A percentile compares a stretch with the other conserved stretches of the same genome.
Conservation (phyloP, 495 filamentous ascomycete genomes). For the Podospora didyma region DNA sequence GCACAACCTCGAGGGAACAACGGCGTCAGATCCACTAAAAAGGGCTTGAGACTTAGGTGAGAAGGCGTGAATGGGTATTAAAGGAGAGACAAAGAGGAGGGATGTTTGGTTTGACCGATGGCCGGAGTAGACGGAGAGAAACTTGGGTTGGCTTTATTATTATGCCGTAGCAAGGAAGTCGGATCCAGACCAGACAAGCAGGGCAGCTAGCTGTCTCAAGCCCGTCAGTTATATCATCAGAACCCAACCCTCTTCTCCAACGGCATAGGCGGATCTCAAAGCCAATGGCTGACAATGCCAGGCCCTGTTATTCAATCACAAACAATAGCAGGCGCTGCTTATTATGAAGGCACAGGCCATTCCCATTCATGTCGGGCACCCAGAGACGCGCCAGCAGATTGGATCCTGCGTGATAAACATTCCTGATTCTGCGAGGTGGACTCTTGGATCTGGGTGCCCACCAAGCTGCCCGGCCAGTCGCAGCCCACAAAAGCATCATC, state of each 20-base stretch:
- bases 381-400: not conserved
- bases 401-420: not conserved
- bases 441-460: not conserved
- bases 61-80: too few relatives aligned
- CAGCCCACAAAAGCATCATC: not conserved
- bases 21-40: too few relatives aligned
- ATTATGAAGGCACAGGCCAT: not conserved
- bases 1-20: not conserved
- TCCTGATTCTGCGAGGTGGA: not conserved
- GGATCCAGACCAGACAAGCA: constrained; percentile 3
- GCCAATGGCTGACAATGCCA: constrained; percentile 13
- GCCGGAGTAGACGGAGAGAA: not conserved
- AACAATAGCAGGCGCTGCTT: constrained; percentile 10
- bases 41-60: too few relatives aligned
- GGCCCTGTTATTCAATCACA: constrained; percentile 14
- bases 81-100: not conserved
- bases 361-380: not conserved
- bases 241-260: not conserved
- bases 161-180: not conserved
- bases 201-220: constrained; percentile 17
- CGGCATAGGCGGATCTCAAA: not conserved
- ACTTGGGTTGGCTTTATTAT: not conserved
- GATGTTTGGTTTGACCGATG: not conserved
- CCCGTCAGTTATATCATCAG: constrained; percentile 14
- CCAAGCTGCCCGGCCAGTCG: not conserved